Percentiles rank a stretch among this genome's conserved stretches.
phyloP scores from a whole-genome alignment of 2,329 filamentous ascomycete genomes.

The Ploettnerulaceae sp. region DNA sequence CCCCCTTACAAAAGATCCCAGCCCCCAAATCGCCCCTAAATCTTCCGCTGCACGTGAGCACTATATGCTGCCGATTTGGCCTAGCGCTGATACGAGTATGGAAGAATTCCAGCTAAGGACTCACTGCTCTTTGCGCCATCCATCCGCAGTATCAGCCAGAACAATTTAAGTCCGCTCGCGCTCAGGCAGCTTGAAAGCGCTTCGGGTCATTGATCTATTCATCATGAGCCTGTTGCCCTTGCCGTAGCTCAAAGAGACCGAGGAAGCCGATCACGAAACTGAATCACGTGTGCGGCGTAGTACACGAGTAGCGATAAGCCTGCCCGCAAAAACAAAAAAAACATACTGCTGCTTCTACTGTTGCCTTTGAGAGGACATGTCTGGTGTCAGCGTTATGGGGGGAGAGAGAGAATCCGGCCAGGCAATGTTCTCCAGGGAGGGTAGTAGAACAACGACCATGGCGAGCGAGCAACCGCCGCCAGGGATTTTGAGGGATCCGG shows the following conservation, averaged over 20 bases:
- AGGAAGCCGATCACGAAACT: background rate
- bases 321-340: background rate
- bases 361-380: background rate
- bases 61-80: too few species aligned
- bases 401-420: background rate
- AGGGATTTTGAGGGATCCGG: constrained; percentile 23
- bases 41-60: too few species aligned
- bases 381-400: background rate
- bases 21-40: too few species aligned
- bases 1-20: too few species aligned
- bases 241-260: background rate
- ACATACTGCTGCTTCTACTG: background rate
- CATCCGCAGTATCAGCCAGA: too few species aligned
- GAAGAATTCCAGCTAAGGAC: too few species aligned
- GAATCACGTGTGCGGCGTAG: constrained; percentile 1
- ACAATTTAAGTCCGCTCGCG: too few species aligned
- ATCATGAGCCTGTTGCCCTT: background rate
- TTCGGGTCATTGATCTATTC: background rate
- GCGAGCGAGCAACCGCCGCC: constrained; percentile 16
- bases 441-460: constrained; percentile 3
- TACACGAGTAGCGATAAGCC: background rate
- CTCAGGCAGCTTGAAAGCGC: too few species aligned
- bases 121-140: too few species aligned
- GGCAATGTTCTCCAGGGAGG: background rate
- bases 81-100: too few species aligned